Evolutionary conservation across 2,329 filamentous ascomycete species (phyloP), one percentile per base, ranked within the genome.

Genomic region (Penicillium italicum): DNA sequence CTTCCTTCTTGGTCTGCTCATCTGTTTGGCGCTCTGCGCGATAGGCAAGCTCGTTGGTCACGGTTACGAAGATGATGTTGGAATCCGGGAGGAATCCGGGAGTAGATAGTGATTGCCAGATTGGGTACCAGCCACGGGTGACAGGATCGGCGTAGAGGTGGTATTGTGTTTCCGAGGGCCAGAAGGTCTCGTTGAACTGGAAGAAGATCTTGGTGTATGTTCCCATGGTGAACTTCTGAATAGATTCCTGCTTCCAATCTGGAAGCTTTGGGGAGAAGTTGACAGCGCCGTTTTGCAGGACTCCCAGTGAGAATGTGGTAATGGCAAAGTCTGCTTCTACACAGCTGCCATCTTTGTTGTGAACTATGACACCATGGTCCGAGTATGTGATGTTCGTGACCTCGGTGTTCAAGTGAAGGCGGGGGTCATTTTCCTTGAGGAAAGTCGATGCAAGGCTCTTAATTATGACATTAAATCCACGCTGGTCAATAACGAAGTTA

Each of bases 131-230:
- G 18, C 81, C 80, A 9, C 80, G 76, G 4, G 67, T 70, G 4
- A 69, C 67, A 0, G 79, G 78, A 37, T 77, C 73, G 0, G 81
- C 79, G 59, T 82, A 83, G n/a, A 83, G 73, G 59, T 80, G 76
- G 62, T 77, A 84, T 53, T 84, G 79, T 0, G 77, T 80, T 38
- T 79, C 72, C 0, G 72, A 65, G 62, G 80, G 79, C 87, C 86
- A 89, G 70, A 89, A 90, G 0, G 83, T 81, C 52, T 85, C 76
- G 57, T 85, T 74, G 71, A 89, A 89, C 59, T 88, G 86, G 57
- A 87, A 74, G 72, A 89, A 89, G 58, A 89, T 82, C 67, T 90
- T 90, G 49, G 85, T 89, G 72, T 89, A 90, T 0, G 85, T 88
- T 7, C 83, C 86, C 82, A 89, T 88, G 58, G 78, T 76, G 67